Percentiles rank a stretch among this genome's conserved stretches.
phyloP scores from a whole-genome alignment of 2,329 filamentous ascomycete species.

The Fusarium anthophilum region DNA sequence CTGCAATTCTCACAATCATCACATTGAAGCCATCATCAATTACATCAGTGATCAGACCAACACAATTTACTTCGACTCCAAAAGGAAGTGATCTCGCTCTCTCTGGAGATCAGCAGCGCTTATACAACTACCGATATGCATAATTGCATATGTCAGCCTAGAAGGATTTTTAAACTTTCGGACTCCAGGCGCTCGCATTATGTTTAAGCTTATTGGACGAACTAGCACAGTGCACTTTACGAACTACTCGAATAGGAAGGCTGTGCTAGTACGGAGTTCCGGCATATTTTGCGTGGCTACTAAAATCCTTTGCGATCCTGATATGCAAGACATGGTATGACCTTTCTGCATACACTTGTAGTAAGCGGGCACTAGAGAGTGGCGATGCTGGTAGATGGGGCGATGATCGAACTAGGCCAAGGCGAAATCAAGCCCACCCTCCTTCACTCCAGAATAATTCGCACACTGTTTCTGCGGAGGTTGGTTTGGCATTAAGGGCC shows the following conservation, averaged over 20 bases:
- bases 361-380: background rate
- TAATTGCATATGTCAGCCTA: background rate
- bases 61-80: background rate
- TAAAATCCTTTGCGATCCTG: background rate
- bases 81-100: background rate
- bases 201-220: background rate
- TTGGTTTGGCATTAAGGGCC: fast-evolving
- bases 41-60: background rate
- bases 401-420: fast-evolving
- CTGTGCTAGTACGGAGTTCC: background rate
- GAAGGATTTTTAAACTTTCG: background rate
- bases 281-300: background rate
- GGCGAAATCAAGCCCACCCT: background rate
- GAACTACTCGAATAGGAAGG: background rate
- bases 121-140: background rate
- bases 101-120: background rate
- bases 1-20: background rate
- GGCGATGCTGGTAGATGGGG: background rate
- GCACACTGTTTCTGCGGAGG: background rate
- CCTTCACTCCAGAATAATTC: fast-evolving
- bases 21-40: background rate
- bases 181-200: background rate
- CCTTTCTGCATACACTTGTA: fast-evolving
- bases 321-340: background rate
- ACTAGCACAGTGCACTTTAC: background rate